Evolutionary conservation across 441 rosid genomes (phyloP).

Genomic region (Jatropha multifida): DNA sequence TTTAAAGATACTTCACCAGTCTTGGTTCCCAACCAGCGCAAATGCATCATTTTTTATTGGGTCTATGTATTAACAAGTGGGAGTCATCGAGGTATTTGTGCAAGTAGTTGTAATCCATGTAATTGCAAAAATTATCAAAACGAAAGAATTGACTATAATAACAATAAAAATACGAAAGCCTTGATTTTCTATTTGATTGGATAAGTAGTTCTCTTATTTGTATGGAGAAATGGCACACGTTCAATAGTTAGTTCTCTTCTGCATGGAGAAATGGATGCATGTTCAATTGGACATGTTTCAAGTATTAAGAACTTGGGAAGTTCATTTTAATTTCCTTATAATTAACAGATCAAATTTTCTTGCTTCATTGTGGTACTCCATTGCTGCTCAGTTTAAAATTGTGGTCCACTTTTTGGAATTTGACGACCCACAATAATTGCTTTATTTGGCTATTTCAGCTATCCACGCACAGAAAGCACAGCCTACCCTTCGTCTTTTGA

Average conservation of each 20-base stretch:
- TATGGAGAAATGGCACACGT: no score
- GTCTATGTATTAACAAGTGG: no score
- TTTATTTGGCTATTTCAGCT: conserved; percentile 41
- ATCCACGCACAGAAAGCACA: conserved; percentile 97
- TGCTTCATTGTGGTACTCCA: background rate
- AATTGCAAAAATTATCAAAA: no score
- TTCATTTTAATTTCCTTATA: background rate
- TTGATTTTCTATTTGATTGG: background rate
- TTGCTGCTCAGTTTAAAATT: background rate
- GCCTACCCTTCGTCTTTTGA: conserved; percentile 94
- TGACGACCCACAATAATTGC: conserved; percentile 8
- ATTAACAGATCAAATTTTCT: background rate
- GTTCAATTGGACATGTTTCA: background rate
- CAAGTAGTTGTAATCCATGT: no score
- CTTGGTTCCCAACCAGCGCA: background rate
- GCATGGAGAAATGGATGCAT: background rate
- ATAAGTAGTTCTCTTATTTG: no score
- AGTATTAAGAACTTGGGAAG: background rate
- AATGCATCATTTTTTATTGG: background rate
- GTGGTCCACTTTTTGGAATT: conserved; percentile 7
- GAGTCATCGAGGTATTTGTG: no score
- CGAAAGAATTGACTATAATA: no score
- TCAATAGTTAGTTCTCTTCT: background rate
- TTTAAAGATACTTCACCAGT: background rate
- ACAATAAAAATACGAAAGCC: no score